Base-by-base conservation (phyloP, 2,329 filamentous ascomycete species). In the Fusarium torulosum region DNA sequence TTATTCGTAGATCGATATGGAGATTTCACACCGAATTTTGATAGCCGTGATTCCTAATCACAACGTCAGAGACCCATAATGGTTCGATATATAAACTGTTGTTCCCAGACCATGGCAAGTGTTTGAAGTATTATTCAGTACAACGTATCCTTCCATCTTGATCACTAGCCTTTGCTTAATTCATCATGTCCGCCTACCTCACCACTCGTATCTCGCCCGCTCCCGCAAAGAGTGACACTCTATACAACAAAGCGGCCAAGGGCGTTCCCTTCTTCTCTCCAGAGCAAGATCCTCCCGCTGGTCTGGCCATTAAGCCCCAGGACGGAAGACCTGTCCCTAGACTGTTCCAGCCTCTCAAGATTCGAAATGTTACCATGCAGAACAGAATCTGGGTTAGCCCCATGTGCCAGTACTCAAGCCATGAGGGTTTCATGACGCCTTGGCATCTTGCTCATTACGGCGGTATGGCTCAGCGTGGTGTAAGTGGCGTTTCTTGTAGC, bases 371-470 rank as follows among this genome's bases (percentile, higher is more conserved):
- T 20, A 78, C 75, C 15, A 72, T 85, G 66, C 80, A 77, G 29
- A 85, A 85, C 65, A 81, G 83, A 15, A 79, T 85, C 55, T 77
- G 81, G 67, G 69, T 83, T 20, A 78, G 80, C 27, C 83, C 83
- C 2, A 78, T 85, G 73, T 85, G 83, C 62, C 82, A 84, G 67
- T 83, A 83, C 66, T 80, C 77, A 7, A 77, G 81, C 3, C 70
- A 79, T 27, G 76, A 82, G 38, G 80, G 92, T 11, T 90, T 92
- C 74, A 84, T 87, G 66, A 92, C 88, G 0, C 79, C 86, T 61
- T 94, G 90, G 90, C 91, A 94, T 75, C 76, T 90, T 35, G 87
- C 91, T 3, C 91, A 94, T 70, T 81, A 93, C 29, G 91, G 91
- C 19, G 90, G 90, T 20, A 92, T 94, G 67, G 81, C 90, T 25